Evolutionary conservation across 2,329 filamentous ascomycete genomes (phyloP).

Genomic region (Corynespora cassiicola): DNA sequence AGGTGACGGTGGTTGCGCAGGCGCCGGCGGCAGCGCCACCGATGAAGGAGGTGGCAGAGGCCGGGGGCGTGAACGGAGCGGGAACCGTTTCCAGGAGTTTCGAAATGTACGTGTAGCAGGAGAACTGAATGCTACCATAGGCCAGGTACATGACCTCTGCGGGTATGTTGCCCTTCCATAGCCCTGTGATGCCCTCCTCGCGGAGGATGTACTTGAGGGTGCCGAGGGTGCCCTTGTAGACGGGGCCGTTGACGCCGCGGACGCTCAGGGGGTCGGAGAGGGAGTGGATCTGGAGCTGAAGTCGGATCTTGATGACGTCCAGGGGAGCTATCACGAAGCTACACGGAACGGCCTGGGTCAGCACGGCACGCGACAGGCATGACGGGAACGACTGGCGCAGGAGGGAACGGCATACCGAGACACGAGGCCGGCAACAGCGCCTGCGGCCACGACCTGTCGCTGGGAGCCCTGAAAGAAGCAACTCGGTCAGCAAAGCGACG

Average conservation of each 20-base stretch:
- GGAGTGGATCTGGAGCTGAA: slow-evolving; percentile 90
- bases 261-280: slow-evolving; percentile 74
- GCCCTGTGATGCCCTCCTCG: slow-evolving; percentile 80
- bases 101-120: slow-evolving; percentile 79
- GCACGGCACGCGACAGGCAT: background rate
- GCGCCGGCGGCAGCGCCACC: slow-evolving; percentile 84
- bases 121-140: slow-evolving; percentile 91
- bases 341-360: slow-evolving; percentile 6
- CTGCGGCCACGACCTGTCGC: slow-evolving; percentile 69
- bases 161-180: slow-evolving; percentile 98
- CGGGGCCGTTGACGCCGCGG: slow-evolving; percentile 52
- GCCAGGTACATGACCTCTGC: slow-evolving; percentile 93
- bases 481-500: slow-evolving; percentile 15
- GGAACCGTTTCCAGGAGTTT: slow-evolving; percentile 66
- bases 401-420: slow-evolving; percentile 67
- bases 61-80: slow-evolving; percentile 60
- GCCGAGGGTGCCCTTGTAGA: slow-evolving; percentile 76
- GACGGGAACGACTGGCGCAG: slow-evolving; percentile 1
- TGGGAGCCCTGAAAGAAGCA: slow-evolving; percentile 64
- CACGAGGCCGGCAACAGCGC: slow-evolving; percentile 80
- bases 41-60: slow-evolving; percentile 78
- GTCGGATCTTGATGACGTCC: slow-evolving; percentile 96
- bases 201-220: slow-evolving; percentile 79
- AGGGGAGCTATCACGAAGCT: slow-evolving; percentile 94
- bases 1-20: slow-evolving; percentile 81